Conservation (phyloP, 2,329 filamentous ascomycete species). For the Xylariomycetidae sp. region DNA sequence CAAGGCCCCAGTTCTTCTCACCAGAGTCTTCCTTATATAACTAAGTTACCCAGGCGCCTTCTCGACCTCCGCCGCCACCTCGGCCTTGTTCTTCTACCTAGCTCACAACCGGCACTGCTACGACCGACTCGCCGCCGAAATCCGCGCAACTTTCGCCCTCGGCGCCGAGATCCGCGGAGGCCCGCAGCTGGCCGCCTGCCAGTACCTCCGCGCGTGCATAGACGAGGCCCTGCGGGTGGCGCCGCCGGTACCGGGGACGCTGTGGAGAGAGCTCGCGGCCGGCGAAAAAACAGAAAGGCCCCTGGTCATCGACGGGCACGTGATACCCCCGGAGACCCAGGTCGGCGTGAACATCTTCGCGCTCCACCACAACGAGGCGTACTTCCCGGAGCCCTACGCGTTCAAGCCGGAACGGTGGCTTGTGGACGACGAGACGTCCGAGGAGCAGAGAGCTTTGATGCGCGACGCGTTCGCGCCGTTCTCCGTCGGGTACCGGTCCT, state of each 20-base stretch:
- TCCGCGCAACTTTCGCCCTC: conserved; percentile 11
- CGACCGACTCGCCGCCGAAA: conserved; percentile 9
- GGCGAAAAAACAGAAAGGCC: conserved; percentile 4
- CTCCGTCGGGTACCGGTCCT: too few relatives aligned
- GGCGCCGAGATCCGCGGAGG: conserved; percentile 12
- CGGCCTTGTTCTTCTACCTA: conserved; percentile 23
- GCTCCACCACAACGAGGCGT: conserved; percentile 16
- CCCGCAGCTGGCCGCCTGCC: conserved; percentile 10
- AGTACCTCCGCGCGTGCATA: conserved; percentile 14
- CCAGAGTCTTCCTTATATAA: too few relatives aligned
- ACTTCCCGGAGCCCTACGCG: too few relatives aligned
- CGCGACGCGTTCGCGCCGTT: too few relatives aligned
- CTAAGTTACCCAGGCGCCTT: too few relatives aligned
- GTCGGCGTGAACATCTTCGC: conserved; percentile 14
- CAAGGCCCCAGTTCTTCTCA: too few relatives aligned
- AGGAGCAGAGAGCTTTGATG: too few relatives aligned
- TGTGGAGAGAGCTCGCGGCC: conserved; percentile 10
- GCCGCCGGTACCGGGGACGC: conserved; percentile 9
- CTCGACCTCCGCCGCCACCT: too few relatives aligned
- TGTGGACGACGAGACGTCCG: too few relatives aligned
- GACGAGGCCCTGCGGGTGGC: conserved; percentile 16
- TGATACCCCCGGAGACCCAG: conserved; percentile 11
- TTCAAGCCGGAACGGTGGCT: too few relatives aligned
- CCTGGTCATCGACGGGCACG: conserved; percentile 11
- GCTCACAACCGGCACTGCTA: conserved; percentile 11